phyloP scores from a whole-genome alignment of 371 early-diverging fungal genomes.

The Amoeboaphelidium protococcarum region DNA sequence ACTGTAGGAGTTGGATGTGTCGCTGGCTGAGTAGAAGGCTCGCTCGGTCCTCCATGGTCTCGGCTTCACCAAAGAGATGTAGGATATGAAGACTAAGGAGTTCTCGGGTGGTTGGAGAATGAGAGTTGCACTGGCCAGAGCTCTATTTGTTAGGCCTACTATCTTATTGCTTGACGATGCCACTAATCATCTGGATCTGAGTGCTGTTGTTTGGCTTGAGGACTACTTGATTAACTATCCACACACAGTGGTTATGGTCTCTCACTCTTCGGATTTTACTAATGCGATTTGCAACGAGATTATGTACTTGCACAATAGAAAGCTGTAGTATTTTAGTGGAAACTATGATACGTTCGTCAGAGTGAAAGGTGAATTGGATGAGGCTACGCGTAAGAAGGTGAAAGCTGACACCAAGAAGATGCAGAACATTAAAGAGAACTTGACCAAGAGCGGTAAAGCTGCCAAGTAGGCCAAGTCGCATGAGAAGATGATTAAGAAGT shows the following conservation, averaged over 20 bases:
- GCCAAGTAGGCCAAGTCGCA: constrained; percentile 18
- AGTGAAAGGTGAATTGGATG: constrained; percentile 26
- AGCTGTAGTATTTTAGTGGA: constrained; percentile 34
- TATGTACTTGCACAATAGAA: constrained; percentile 17
- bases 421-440: constrained; percentile 12
- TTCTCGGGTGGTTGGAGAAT: constrained; percentile 76
- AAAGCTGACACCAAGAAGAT: constrained; percentile 11
- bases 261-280: constrained; percentile 53
- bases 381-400: constrained; percentile 7
- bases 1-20: not conserved
- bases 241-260: constrained; percentile 75
- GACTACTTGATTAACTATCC: constrained; percentile 67
- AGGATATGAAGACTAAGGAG: constrained; percentile 49
- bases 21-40: constrained; percentile 22
- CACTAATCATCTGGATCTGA: constrained; percentile 46
- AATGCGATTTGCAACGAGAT: constrained; percentile 15
- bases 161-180: constrained; percentile 95
- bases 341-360: constrained; percentile 40
- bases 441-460: constrained; percentile 13
- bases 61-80: constrained; percentile 59
- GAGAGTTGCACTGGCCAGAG: constrained; percentile 80
- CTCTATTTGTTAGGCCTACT: constrained; percentile 82
- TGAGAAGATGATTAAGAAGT: constrained; percentile 4
- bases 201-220: constrained; percentile 92
- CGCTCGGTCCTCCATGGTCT: constrained; percentile 81